Base-by-base conservation (phyloP, 192 early-diverging fungal species). In the Linnemannia elongata region DNA sequence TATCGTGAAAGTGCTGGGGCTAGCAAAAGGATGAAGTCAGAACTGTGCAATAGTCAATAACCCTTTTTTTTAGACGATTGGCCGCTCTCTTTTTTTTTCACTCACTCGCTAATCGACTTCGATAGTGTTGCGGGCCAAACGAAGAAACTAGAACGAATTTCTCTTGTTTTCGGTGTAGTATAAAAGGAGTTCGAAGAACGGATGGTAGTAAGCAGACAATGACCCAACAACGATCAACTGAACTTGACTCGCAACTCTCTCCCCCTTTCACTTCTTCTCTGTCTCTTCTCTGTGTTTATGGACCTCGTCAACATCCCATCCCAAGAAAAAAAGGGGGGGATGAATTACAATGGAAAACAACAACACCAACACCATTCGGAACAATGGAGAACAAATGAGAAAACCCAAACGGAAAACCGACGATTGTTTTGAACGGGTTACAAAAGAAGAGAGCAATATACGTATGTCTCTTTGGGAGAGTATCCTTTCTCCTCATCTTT, bases 131-230 rank as follows among this genome's bases (percentile, higher is more conserved):
- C 18, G 17, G 18, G 3, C 18, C 3, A 52, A 22, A 52, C 20
- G 44, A 45, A 52, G 4, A 45, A 13, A 45, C 7, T 12, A 45
- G 0, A 45, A 45, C 44, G 44, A 13, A 12, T 45, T 15, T 45
- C 4, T 12, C 27, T 66, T 74, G 41, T 42, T 54, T 72, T 75
- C 38, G 47, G 63, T 69, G 66, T 81, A 81, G 73, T 81, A 75
- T 73, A 81, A 81, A 81, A 69, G 73, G 80, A 81, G 80, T 75
- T 74, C 74, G 63, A 81, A 55, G 73, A 17, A 36, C 12, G 39
- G 30, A 18, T 7, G 63, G 27, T 41, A 69, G 9, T 24, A 33
- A 66, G 4, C 17, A 30, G 30, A 66, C 57, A 60, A 60, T 9
- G n/a, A 20, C 4, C 27, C 27, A 10, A 66, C 55, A 57, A 27